Evolutionary conservation across 2,329 filamentous ascomycete genomes (phyloP), one percentile per base, ranked within the genome.

Genomic region (Daldinia sp.): DNA sequence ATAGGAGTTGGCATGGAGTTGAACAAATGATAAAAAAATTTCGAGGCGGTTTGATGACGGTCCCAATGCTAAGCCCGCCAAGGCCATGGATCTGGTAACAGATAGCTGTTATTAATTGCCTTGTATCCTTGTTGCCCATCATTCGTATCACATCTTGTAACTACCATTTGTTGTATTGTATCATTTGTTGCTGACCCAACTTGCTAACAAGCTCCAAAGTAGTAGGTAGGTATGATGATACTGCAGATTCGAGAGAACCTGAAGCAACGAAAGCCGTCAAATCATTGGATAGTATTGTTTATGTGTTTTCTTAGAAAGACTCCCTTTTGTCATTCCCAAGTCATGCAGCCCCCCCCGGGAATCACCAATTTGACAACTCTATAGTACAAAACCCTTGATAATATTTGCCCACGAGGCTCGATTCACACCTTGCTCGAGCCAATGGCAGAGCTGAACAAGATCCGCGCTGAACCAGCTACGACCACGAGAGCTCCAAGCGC

Each of bases 371-470:
- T 66, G 60, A 60, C 64, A 70, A 60, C 61, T 67, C 66, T 68
- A 70, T 70, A 70, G 66, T 64, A 67, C 60, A 66, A 52, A 53
- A 61, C 60, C 68, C 68, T 65, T 68, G 68, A 55, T 58, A 67
- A 70, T 70, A 70, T 67, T 63, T 64, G 66, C 68, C 68, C 64
- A 65, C 64, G 61, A 67, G 68, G 61, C 61, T 67, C 61, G 57
- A 63, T 59, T 62, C 57, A 65, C 50, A 61, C 50, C 61, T 53
- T 53, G 43, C 52, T 34, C 45, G 45, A 53, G 34, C 65, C 67
- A 69, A 69, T 69, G 43, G 39, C 49, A 67, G 19, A 50, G 32
- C 17, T 39, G 35, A 23, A 43, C 49, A 66, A 51, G 54, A 50
- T 52, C 63, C 48, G 56, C 52, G 58, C 61, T 64, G 62, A 61